phyloP scores from a whole-genome alignment of 305 asterid genomes.

The Lippia alba region DNA sequence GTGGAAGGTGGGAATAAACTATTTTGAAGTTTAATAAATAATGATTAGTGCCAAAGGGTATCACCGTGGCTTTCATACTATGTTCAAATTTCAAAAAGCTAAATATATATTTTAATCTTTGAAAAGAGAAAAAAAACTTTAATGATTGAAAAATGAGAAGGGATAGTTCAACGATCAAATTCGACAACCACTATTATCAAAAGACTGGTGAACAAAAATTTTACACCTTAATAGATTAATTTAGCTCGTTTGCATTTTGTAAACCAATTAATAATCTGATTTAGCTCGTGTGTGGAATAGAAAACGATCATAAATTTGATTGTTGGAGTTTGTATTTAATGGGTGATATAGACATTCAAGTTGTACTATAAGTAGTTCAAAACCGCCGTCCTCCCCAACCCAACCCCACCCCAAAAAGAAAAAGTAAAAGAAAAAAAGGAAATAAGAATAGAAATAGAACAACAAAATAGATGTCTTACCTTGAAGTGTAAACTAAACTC shows the following conservation, averaged over 20 bases:
- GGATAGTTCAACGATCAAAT: neutral
- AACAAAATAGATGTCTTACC: neutral
- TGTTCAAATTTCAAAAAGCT: slow-evolving; percentile 1
- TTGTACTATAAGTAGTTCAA: neutral
- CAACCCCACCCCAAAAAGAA: too few relatives aligned
- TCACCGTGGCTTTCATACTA: slow-evolving; percentile 6
- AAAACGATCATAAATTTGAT: too few relatives aligned
- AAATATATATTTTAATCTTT: neutral
- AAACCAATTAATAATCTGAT: too few relatives aligned
- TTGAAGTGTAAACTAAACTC: neutral
- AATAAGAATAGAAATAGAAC: too few relatives aligned
- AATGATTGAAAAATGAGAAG: neutral
- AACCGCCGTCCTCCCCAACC: neutral
- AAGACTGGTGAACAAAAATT: too few relatives aligned
- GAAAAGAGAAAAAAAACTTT: neutral
- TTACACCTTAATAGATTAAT: too few relatives aligned
- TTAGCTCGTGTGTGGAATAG: too few relatives aligned
- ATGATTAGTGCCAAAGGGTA: slow-evolving; percentile 19
- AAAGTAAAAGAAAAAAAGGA: too few relatives aligned
- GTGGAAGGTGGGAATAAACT: slow-evolving; percentile 31
- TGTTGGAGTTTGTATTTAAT: neutral
- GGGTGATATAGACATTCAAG: neutral
- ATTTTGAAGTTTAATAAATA: slow-evolving; percentile 23
- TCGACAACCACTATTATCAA: too few relatives aligned
- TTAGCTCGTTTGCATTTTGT: too few relatives aligned